Conservation (phyloP, 1,284 basidiomycete species). For the Lignosus rhinocerotis region DNA sequence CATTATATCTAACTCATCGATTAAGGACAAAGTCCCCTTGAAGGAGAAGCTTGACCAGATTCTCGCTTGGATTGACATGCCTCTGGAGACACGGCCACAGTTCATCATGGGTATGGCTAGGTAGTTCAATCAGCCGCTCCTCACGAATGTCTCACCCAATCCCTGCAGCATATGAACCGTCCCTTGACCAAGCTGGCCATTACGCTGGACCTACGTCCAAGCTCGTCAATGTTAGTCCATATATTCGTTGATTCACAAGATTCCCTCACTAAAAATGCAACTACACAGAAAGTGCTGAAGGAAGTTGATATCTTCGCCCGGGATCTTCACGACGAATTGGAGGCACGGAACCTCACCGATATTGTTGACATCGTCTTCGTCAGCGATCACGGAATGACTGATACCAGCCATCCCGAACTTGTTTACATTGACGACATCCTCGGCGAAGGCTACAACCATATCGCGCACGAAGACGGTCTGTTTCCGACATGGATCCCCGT, state of each 20-base stretch:
- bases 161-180: conserved; percentile 68
- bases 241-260: neutral
- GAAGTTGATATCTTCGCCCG: conserved; percentile 78
- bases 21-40: conserved; percentile 61
- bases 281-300: conserved; percentile 58
- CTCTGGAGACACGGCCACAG: conserved; percentile 68
- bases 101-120: conserved; percentile 67
- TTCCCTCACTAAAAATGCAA: no score
- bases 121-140: neutral
- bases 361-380: conserved; percentile 91
- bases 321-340: conserved; percentile 62
- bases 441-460: conserved; percentile 64
- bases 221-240: conserved; percentile 62
- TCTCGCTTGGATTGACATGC: conserved; percentile 75
- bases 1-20: neutral
- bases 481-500: neutral
- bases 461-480: conserved; percentile 73
- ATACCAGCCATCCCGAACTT: conserved; percentile 74
- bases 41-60: conserved; percentile 74
- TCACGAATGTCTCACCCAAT: neutral
- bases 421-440: conserved; percentile 85
- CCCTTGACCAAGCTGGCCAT: conserved; percentile 83
- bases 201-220: conserved; percentile 71
- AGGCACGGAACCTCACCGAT: conserved; percentile 73
- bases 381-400: conserved; percentile 92